Base-by-base conservation (phyloP, 176 grass and related monocot species). In the Neostapfia colusana region DNA sequence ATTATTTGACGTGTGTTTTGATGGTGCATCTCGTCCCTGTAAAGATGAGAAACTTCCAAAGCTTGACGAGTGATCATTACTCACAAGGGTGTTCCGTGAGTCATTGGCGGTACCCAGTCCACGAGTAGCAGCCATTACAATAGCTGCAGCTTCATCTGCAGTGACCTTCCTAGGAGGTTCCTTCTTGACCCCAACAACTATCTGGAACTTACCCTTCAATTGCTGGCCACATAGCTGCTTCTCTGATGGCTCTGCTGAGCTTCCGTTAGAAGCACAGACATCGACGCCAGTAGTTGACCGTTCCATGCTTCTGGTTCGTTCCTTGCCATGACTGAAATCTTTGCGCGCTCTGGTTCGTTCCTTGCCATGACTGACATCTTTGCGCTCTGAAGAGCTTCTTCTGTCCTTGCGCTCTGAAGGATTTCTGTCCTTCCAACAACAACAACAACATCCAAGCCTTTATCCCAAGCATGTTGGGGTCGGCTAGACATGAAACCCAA, bases 131-230 rank as follows among this genome's bases (percentile, higher is more conserved):
- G 85, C 95, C 85, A 88, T 76, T 64, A 98, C 87, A 74, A 98
- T 94, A 79, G 91, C 91, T 60, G 95, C 89, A 85, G 85, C 95
- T 86, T 98, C 95, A 81, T 98, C 89, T 40, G 83, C 81, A 28
- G 81, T 94, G 63, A 86, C 91, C 67, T 69, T 72, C 65, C 73
- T 39, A 82, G 70, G 57, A 68, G 64, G 54, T 58, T 80, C 81
- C 76, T 92, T 94, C 75, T 88, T 94, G 17, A 31, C 68, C 43
- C 83, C 89, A 51, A 76, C 61, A 66, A 85, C 65, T 78, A 88
- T 86, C 28, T 90, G 84, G 73, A 94, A 94, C 66, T 83, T 92
- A 38, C 87, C 80, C 50, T 81, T 90, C 59, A 18, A 79, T 60
- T 76, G 31, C 31, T 80, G 35, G 78, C 87, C 82, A 68, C 66